Base-by-base conservation (phyloP, 116 monocot species). In the Papilionanthe hybrid region DNA sequence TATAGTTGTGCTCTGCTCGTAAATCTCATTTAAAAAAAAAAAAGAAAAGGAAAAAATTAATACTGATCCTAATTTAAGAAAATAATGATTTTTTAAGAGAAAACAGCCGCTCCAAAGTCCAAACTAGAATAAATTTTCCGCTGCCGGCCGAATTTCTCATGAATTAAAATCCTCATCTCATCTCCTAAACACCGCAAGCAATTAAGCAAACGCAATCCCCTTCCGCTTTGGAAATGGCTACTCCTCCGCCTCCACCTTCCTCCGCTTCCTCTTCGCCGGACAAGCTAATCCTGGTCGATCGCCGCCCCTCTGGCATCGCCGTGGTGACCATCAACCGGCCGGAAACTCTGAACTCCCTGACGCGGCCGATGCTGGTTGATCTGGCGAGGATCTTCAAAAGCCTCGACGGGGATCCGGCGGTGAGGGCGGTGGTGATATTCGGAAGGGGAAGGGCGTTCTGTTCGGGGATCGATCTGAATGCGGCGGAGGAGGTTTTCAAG, bases 401-500 rank as follows among this genome's bases (percentile, higher is more conserved):
- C 37, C 90, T 98, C 19, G 88, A 90, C 80, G 57, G 53, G 48
- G 97, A 98, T 83, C 75, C 78, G n/a, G 42, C 84, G 28, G 87
- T 98, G 42, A 88, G 88, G 17, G 97, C 80, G 9, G 75, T 98
- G 76, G 85, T 98, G 57, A 77, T 98, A 74, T 50, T 92, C 18
- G 97, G 97, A 29, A 47, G 81, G 28, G 94, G 92, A n/a, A 75
- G 94, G 1, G 89, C 98, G 13, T 98, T 98, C 89, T 98, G 98
- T 90, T 91, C 98, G 78, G 98, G 98, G 50, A 93, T 94, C 42
- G 98, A 98, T 44, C 88, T 98, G 78, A 98, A 93, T 5, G 80
- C 98, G 32, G 98, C 98, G 10, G 91, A 91, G 87, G 83, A 86
- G 75, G 98, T 94, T 7, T 98, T 98, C 87, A 98, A 98, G 84